Conservation (phyloP, 768 basidiomycete genomes). For the Nevesoporus exiguus region DNA sequence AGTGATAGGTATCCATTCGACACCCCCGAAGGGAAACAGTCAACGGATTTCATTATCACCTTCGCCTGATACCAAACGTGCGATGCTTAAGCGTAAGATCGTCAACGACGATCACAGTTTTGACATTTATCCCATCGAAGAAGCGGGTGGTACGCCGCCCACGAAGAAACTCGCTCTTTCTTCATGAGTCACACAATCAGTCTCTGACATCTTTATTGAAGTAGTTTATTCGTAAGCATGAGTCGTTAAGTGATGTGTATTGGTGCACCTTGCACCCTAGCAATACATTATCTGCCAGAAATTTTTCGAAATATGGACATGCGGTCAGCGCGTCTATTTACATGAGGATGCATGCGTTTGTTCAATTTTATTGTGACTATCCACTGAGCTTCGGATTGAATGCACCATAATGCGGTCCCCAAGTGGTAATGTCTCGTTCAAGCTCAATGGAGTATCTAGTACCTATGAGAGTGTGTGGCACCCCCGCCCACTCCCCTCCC, state of each 20-base stretch:
- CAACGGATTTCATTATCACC: conserved; percentile 44
- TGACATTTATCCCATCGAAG: conserved; percentile 30
- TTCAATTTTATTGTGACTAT: no score
- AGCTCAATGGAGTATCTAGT: not conserved
- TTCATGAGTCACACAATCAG: conserved; percentile 20
- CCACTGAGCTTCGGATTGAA: not conserved
- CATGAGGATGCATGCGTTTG: no score
- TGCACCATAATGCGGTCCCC: conserved; percentile 4
- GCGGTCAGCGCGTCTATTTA: no score
- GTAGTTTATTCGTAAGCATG: conserved; percentile 32
- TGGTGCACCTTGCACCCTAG: conserved; percentile 14
- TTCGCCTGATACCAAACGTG: conserved; percentile 49
- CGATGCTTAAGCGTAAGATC: conserved; percentile 76
- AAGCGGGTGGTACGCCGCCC: conserved; percentile 55
- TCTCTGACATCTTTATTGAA: conserved; percentile 29
- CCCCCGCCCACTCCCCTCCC: not conserved
- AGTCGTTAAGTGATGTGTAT: conserved; percentile 26
- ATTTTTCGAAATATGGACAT: not conserved
- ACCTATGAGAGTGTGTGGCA: conserved; percentile 11
- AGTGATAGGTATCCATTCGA: conserved; percentile 33
- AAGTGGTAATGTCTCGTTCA: not conserved
- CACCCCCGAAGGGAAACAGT: conserved; percentile 35
- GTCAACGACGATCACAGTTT: conserved; percentile 43
- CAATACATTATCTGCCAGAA: conserved; percentile 16
- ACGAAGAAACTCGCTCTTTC: conserved; percentile 62